Base-by-base conservation (phyloP, 208 protist genomes). In the Porcisia hertigi region DNA sequence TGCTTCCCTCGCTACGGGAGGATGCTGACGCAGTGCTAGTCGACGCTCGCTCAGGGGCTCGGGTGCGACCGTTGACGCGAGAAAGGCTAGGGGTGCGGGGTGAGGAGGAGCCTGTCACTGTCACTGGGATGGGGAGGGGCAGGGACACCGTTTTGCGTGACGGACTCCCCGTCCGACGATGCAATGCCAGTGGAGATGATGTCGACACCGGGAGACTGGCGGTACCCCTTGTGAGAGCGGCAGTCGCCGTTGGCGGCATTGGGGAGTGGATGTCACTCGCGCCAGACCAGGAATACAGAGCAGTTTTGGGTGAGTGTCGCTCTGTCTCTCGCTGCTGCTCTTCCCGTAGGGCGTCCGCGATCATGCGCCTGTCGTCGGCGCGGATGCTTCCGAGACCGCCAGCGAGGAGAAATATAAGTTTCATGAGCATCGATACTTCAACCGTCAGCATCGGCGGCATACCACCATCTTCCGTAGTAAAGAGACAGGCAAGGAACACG, bases 391-490 rank as follows among this genome's bases (percentile, higher is more conserved):
- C 78, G 71, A 87, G 75, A 14, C 88, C 88, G 30, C 88, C 88
- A 23, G 88, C 86, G 73, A 92, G 90, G 43, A 92, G 77, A 63
- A 85, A 90, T 53, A 92, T 74, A 20, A 90, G 79, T 73, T 92
- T 92, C 34, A 89, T 58, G 9, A 90, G 65, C 1, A 72, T 65
- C 34, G 84, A 90, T 39, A 87, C 60, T 30, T 71, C 69, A 9
- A 88, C 80, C 14, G 77, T 77, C n/a, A 88, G 23, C 9, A 84
- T 81, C 16, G 79, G 75, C 7, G 86, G 81, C 30, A 79, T 59
- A 2, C 62, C 76, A 23, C 73, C 73, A 41, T 77, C 81, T 36
- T 76, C 75, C 16, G 53, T 49, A 57, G 54, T 71, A 1, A 77
- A 81, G 65, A 78, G 70, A 59, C 80, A 83, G 20, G 77, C 53